phyloP scores from a whole-genome alignment of 139 green algal species.

The Penium margaritaceum region DNA sequence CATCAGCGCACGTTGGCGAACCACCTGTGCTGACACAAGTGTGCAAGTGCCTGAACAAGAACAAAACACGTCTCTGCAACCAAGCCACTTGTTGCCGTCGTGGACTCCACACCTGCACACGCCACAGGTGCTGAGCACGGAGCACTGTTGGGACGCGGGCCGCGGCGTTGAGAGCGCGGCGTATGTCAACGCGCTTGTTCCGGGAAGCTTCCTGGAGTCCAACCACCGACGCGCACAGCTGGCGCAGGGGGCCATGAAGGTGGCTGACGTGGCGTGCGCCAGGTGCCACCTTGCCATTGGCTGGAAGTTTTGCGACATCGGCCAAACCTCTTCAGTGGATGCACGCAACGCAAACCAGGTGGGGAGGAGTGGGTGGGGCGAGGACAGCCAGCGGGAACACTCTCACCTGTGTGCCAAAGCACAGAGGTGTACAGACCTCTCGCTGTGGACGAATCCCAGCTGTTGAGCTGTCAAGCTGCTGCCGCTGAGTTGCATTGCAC shows the following conservation, averaged over 20 bases:
- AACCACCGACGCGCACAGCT: neutral
- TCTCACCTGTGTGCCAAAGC: too few species aligned
- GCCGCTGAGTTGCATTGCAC: neutral
- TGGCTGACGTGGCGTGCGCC: constrained; percentile 6
- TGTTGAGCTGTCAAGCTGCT: neutral
- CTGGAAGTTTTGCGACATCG: constrained; percentile 9
- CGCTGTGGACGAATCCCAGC: neutral
- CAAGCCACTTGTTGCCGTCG: too few species aligned
- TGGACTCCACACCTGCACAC: too few species aligned
- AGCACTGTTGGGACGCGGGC: neutral
- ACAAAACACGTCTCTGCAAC: too few species aligned
- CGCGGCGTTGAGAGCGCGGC: neutral
- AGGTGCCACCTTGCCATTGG: neutral
- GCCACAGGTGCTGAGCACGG: neutral
- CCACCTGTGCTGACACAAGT: too few species aligned
- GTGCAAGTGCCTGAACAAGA: too few species aligned
- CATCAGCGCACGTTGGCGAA: too few species aligned
- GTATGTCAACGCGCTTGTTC: neutral
- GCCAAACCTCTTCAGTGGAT: too few species aligned
- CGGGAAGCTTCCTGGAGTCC: neutral
- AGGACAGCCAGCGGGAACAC: neutral
- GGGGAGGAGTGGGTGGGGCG: neutral
- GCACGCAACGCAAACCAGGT: neutral
- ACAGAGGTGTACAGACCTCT: neutral
- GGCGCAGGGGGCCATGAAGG: neutral